These are phyloP conservation scores for Casuarina glauca DNA, from an alignment of 306 rosid genomes.

Conservation along the genomic window DNA sequence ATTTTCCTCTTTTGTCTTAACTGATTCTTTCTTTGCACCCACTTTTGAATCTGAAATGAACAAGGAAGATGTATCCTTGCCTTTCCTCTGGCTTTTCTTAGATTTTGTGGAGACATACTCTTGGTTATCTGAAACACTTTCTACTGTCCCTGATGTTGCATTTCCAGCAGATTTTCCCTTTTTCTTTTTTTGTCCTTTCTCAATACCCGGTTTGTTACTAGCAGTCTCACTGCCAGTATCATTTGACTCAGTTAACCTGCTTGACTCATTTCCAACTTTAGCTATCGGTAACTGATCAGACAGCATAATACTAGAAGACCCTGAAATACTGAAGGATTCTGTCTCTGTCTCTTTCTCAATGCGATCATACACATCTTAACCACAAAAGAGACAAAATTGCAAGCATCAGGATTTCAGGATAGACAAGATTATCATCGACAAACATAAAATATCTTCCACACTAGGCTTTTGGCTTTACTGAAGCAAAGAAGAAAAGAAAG, in stretches of 20 bases:
- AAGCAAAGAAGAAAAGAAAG: constrained; percentile 19
- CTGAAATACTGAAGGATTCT: constrained; percentile 60
- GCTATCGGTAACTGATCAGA: constrained; percentile 48
- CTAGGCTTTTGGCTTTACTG: not conserved
- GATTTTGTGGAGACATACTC: no score
- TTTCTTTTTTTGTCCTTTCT: constrained; percentile 83
- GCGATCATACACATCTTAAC: constrained; percentile 68
- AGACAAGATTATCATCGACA: no score
- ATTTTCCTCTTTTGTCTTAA: constrained; percentile 65
- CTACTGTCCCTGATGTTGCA: constrained; percentile 44
- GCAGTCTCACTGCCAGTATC: constrained; percentile 53
- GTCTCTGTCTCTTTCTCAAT: constrained; percentile 70
- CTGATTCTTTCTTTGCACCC: constrained; percentile 66
- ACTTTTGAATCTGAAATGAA: constrained; percentile 62
- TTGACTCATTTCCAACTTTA: constrained; percentile 52
- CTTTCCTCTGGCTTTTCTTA: no score
- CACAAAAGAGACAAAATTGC: constrained; percentile 13
- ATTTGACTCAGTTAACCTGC: constrained; percentile 52
- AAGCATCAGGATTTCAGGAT: no score
- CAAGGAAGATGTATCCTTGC: not conserved
- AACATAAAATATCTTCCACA: no score
- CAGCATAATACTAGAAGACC: constrained; percentile 40
- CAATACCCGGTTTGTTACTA: constrained; percentile 50
- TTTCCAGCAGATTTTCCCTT: constrained; percentile 63
- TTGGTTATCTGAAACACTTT: constrained; percentile 44